Percentiles rank a stretch among this genome's conserved stretches.
Conservation (phyloP, 1,139 yeast genomes). For the Suhomyces kunorum region DNA sequence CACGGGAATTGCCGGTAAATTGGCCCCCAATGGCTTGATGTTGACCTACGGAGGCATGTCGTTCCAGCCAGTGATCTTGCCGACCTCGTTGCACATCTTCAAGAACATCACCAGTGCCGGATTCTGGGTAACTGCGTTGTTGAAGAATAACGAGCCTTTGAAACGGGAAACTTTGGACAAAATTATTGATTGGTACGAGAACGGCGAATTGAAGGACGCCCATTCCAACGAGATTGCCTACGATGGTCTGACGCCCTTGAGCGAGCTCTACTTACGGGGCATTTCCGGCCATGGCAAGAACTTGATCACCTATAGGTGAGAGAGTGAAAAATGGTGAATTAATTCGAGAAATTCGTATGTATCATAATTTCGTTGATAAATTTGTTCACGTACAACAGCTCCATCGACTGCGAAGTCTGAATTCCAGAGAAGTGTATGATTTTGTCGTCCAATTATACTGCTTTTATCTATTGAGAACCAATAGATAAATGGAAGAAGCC, state of each 20-base stretch:
- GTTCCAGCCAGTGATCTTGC: slow-evolving; percentile 85
- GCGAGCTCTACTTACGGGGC: slow-evolving; percentile 53
- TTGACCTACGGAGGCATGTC: slow-evolving; percentile 98
- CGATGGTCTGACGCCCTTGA: slow-evolving; percentile 51
- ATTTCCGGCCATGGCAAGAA: slow-evolving; percentile 52
- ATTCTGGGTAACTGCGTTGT: slow-evolving; percentile 88
- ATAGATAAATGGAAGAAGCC: no score
- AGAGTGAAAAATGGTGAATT: no score
- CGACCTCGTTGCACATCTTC: slow-evolving; percentile 86
- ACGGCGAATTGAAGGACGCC: slow-evolving; percentile 62
- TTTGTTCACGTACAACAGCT: no score
- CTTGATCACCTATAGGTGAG: slow-evolving; percentile 33
- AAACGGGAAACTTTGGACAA: slow-evolving; percentile 61
- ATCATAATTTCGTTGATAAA: no score
- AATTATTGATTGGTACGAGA: slow-evolving; percentile 65
- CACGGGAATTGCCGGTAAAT: slow-evolving; percentile 77
- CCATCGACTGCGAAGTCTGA: no score
- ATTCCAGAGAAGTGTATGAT: no score
- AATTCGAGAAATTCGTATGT: no score
- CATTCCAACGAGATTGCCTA: slow-evolving; percentile 52
- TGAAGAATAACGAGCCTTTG: slow-evolving; percentile 61
- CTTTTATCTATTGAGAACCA: no score
- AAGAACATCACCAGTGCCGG: slow-evolving; percentile 85
- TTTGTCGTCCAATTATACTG: no score
- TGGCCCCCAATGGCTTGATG: slow-evolving; percentile 66